Base-by-base conservation (phyloP, 2,329 filamentous ascomycete genomes). In the Sphaceloma murrayae region DNA sequence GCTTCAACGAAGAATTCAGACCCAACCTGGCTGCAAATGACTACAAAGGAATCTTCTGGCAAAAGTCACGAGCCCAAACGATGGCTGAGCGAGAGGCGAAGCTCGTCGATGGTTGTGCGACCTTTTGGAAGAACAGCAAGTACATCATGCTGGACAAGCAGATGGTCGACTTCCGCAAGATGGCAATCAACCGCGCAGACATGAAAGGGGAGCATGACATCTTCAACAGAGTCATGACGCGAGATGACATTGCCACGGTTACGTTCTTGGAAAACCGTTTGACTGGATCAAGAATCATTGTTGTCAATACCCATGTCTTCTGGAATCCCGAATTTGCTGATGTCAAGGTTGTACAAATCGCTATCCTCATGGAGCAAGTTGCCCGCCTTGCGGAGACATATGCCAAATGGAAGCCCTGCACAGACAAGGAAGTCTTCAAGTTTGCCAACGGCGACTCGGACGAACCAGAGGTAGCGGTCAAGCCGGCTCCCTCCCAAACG, bases 201-300 rank as follows among this genome's bases (percentile, higher is more conserved):
- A 94, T 95, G 78, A 96, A 96, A 67, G 85, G 88, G 46, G 86
- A 94, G 57, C 85, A 94, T 59, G 91, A 98, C 57, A 89, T 96
- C 46, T 96, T 94, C 73, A 98, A 98, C 62, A 83, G 91, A 19
- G 83, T 98, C 49, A 96, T 95, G 91, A 88, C 89, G 49, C 86
- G 91, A 66, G 91, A 98, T 70, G 89, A 96, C 60, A 94, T 98
- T 62, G 91, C 84, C 11, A 82, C 94, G 36, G 77, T 94, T 36
- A 79, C 83, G 46, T 94, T 96, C 68, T 77, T 98, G 50, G 91
- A 98, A 64, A 95, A 94, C 56, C 78, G 89, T 27, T 69, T 77
- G 49, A 95, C 89, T 0, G 91, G 91, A n/a, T 80, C 86, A 10
- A 80, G 91, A 46, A 69, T 96, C 57, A 94, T 98, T 51, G 79